Evolutionary conservation across 805 yeast species (phyloP).

Genomic region (Barnettozyma wickerhamii): DNA sequence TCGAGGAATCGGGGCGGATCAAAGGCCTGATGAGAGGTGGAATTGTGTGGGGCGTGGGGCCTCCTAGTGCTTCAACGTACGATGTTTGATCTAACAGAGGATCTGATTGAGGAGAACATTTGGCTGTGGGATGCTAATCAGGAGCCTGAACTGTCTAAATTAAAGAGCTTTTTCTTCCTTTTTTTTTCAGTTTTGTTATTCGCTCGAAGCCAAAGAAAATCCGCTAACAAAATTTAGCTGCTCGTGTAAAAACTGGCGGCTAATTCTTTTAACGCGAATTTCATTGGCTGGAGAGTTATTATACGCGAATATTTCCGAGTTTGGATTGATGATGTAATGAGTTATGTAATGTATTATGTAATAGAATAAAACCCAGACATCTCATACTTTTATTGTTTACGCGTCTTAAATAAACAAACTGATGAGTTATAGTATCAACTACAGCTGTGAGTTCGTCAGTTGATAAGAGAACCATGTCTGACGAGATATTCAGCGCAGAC

Average conservation of each 20-base stretch:
- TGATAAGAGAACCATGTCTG: background rate
- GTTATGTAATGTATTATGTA: too few species aligned
- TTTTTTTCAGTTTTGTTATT: constrained; percentile 4
- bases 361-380: too few species aligned
- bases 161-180: constrained; percentile 1
- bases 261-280: constrained; percentile 12
- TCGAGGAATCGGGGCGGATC: background rate
- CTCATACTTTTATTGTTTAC: too few species aligned
- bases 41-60: background rate
- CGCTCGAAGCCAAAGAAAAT: background rate
- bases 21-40: background rate
- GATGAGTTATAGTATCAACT: too few species aligned
- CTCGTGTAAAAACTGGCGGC: too few species aligned
- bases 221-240: background rate
- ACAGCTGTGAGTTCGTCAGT: too few species aligned
- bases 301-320: constrained; percentile 4
- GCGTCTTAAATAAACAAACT: too few species aligned
- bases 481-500: constrained; percentile 13
- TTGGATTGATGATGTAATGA: background rate
- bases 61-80: constrained; percentile 17
- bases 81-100: constrained; percentile 29
- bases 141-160: constrained; percentile 1
- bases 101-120: constrained; percentile 30
- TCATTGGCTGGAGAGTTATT: constrained; percentile 23
- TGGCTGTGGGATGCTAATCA: constrained; percentile 10